Evolutionary conservation across 1,139 yeast species (phyloP).

Genomic region (Eremothecium cymbalariae): DNA sequence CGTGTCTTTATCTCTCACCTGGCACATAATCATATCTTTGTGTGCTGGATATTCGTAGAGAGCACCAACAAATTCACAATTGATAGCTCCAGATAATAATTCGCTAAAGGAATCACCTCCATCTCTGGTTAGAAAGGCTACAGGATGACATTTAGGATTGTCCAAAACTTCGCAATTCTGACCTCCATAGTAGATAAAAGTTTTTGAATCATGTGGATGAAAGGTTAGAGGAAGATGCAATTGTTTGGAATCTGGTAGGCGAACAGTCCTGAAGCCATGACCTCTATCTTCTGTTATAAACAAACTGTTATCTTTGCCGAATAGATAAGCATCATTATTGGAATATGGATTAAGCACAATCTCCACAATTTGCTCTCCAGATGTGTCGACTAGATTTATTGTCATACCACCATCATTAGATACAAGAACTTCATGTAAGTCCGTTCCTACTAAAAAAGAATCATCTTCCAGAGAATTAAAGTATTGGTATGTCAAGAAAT

Average conservation of each 20-base stretch:
- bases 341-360: constrained; percentile 53
- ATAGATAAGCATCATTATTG: constrained; percentile 56
- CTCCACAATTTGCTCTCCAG: constrained; percentile 41
- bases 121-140: constrained; percentile 53
- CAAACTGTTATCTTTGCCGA: constrained; percentile 45
- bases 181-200: constrained; percentile 65
- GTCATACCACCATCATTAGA: constrained; percentile 73
- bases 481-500: constrained; percentile 30
- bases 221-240: constrained; percentile 41
- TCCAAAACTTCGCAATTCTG: constrained; percentile 45
- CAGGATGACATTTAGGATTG: constrained; percentile 42
- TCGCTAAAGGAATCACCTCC: constrained; percentile 55
- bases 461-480: constrained; percentile 45
- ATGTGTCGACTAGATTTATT: constrained; percentile 44
- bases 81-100: constrained; percentile 43
- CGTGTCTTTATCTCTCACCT: constrained; percentile 32
- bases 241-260: constrained; percentile 46
- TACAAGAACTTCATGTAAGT: constrained; percentile 44
- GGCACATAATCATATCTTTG: constrained; percentile 56
- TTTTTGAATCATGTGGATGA: constrained; percentile 47
- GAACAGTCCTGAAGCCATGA: constrained; percentile 38
- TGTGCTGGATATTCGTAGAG: constrained; percentile 36
- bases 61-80: constrained; percentile 64
- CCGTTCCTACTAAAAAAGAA: constrained; percentile 60
- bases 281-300: constrained; percentile 66